Evolutionary conservation across 2,329 filamentous ascomycete genomes (phyloP), one percentile per base, ranked within the genome.

Genomic region (Aspergillus sp.): DNA sequence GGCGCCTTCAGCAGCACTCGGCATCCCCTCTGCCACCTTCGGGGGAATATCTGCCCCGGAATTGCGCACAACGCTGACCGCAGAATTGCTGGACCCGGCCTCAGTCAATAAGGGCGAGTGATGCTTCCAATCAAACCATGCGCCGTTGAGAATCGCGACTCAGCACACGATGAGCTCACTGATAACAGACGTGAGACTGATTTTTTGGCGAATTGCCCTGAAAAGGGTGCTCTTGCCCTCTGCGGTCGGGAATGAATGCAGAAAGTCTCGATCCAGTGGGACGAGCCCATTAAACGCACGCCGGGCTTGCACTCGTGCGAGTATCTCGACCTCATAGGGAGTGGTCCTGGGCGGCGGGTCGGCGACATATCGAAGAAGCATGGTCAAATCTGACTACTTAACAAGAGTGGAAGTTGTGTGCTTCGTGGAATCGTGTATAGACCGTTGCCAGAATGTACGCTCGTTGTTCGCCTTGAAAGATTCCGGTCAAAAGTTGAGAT

Each of bases 111-210:
- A 77, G 1, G 90, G 90, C 15, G 86, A 87, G 70, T 96, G 91
- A 54, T 90, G 85, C 36, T 78, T 83, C 91, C 90, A 96, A 73
- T 96, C 91, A 74, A 92, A 96, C 86, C 89, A 91, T 2, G 91
- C 91, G 17, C 82, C 75, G 74, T 96, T 96, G 66, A 91, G 83
- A 15, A 89, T 86, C 12, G 91, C 91, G 13, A 96, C 89, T 48
- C 91, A 84, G 67, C 86, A 91, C 65, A 96, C 93, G 63, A 89
- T 88, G 17, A 93, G 80, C 78, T 96, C 91, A 63, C 89, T 86
- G 53, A 91, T 67, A 34, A 76, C 69, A 3, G 75, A 71, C 3
- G 80, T 68, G 3, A 85, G 73, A 12, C 76, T 79, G 5, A 81
- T 85, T 56, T 75, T 71, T 1, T 80, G 83, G 44, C 83, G 80